Evolutionary conservation across 306 rosid species (phyloP), one percentile per base, ranked within the genome.

Genomic region (Cyclanthera cordifolia): DNA sequence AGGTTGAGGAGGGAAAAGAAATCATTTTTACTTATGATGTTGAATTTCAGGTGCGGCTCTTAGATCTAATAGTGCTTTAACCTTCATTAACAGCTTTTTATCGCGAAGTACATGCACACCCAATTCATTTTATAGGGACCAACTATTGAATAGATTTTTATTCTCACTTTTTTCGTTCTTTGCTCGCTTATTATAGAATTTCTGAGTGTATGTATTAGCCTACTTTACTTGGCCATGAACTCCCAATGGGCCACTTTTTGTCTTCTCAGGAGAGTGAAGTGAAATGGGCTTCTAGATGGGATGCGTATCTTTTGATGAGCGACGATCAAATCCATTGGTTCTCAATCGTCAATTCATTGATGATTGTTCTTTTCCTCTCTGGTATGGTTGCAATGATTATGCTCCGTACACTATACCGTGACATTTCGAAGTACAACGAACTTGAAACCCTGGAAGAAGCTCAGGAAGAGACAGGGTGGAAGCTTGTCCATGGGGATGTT

Each of bases 221-320:
- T 14, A 23, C 23, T 47, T 45, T 24, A 23, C 53, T 23, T 3
- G 19, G 14, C 9, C 37, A 45, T 65, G 70, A 43, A 14, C 47
- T 59, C 39, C 16, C 47, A 21, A 30, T 13, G 65, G 43, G 46
- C 15, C 21, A 30, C 66, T 16, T 15, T 58, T n/a, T 60, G 28
- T 60, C 17, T 37, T 53, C 74, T 79, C 79, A 93, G 98, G 90
- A 80, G 77, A 93, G 96, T 81, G 87, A 85, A 17, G 98, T 92
- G 79, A 92, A 92, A 88, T 92, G 98, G 98, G 98, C 98, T 61
- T 92, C 96, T 70, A 80, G 98, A 79, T 92, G 98, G 98, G 98
- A 92, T 86, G 90, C 98, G 66, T 89, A 92, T 87, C 87, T 89
- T 72, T 78, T 93, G 39, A 93, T 93, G 99, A 90, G 81, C 30